phyloP scores from a whole-genome alignment of 345 rosid genomes.

The Bruguiera gymnorhiza region DNA sequence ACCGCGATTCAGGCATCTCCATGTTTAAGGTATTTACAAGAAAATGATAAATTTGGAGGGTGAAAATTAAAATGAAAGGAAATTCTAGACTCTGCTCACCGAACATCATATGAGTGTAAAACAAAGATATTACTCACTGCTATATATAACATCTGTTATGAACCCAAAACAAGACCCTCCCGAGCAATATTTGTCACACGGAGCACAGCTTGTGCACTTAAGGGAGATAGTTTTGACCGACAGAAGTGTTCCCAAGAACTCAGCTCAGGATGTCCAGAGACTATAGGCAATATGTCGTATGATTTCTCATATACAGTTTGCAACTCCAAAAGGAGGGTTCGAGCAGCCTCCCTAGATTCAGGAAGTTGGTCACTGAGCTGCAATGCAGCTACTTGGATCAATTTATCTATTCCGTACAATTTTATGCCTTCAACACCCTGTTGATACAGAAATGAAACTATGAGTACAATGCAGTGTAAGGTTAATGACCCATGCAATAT shows the following conservation, averaged over 20 bases:
- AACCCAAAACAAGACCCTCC: slow-evolving; percentile 57
- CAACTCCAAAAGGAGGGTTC: slow-evolving; percentile 73
- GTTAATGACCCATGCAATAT: too few species aligned
- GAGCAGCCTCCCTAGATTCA: slow-evolving; percentile 92
- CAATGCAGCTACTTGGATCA: slow-evolving; percentile 77
- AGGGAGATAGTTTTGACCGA: slow-evolving; percentile 70
- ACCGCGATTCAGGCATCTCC: slow-evolving; percentile 24
- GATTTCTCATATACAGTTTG: slow-evolving; percentile 68
- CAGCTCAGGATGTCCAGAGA: slow-evolving; percentile 43
- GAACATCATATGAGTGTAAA: slow-evolving; percentile 22
- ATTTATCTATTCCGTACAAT: slow-evolving; percentile 75
- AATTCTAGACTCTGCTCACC: slow-evolving; percentile 23
- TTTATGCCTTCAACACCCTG: slow-evolving; percentile 87
- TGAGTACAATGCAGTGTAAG: neutral
- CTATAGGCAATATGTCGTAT: slow-evolving; percentile 23
- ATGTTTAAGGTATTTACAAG: slow-evolving; percentile 40
- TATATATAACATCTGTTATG: slow-evolving; percentile 31
- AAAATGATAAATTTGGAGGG: slow-evolving; percentile 13
- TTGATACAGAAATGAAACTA: slow-evolving; percentile 9
- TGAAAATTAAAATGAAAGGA: slow-evolving; percentile 10
- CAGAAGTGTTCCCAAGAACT: slow-evolving; percentile 82
- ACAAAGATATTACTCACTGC: slow-evolving; percentile 19
- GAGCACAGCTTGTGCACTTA: slow-evolving; percentile 88
- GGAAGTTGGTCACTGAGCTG: slow-evolving; percentile 96
- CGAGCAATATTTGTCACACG: slow-evolving; percentile 68